Conservation (phyloP, 768 basidiomycete species). For the Leccinum arenicola region DNA sequence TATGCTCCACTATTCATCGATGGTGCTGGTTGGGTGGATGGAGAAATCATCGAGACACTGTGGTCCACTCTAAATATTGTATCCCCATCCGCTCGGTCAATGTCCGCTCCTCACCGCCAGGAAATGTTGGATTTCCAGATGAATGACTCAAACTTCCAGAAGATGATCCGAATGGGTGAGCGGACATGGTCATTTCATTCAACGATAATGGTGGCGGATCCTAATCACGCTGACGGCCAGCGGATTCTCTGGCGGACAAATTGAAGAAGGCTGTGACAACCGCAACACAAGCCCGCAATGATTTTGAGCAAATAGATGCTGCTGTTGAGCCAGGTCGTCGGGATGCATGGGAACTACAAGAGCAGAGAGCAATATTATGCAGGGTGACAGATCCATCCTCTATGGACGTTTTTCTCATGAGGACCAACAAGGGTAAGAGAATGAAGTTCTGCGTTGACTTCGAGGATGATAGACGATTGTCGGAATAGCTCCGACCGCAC, state of each 20-base stretch:
- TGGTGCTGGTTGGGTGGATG: neutral
- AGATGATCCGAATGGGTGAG: conserved; percentile 3
- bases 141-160: conserved; percentile 8
- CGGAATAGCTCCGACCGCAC: neutral
- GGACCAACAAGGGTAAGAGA: neutral
- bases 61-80: conserved; percentile 1
- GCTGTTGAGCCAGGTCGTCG: neutral
- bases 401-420: neutral
- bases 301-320: neutral
- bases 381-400: neutral
- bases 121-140: conserved; percentile 6
- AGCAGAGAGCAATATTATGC: neutral
- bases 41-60: conserved; percentile 10
- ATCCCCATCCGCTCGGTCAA: neutral
- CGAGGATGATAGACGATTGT: too few species aligned
- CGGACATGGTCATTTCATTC: neutral
- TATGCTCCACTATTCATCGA: neutral
- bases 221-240: neutral
- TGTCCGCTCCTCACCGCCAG: neutral
- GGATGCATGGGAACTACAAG: neutral
- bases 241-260: neutral
- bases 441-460: neutral
- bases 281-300: neutral
- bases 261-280: too few species aligned
- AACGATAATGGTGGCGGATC: neutral